Percentiles rank a stretch among this genome's conserved stretches.
Evolutionary conservation across 805 yeast species (phyloP).

Genomic region (Zygosaccharomyces gambellarensis): DNA sequence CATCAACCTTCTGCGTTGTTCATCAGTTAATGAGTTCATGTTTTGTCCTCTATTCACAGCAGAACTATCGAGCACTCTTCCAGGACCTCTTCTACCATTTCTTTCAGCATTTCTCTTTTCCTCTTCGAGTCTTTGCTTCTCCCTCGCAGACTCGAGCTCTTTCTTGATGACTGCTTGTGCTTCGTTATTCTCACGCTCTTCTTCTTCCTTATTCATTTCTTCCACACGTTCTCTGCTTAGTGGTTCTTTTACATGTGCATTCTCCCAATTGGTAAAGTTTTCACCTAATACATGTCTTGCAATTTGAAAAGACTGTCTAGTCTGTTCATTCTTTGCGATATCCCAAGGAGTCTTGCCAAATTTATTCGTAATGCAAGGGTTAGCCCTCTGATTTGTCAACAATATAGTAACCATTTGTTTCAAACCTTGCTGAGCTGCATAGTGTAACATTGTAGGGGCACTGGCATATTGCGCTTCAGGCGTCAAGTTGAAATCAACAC

Average conservation of each 20-base stretch:
- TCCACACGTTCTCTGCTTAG: slow-evolving; percentile 54
- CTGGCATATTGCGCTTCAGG: slow-evolving; percentile 53
- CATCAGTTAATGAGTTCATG: slow-evolving; percentile 60
- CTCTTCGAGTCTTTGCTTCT: slow-evolving; percentile 17
- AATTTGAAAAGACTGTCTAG: slow-evolving; percentile 57
- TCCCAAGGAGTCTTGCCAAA: slow-evolving; percentile 68
- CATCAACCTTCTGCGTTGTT: slow-evolving; percentile 72
- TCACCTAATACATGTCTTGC: slow-evolving; percentile 70
- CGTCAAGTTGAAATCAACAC: slow-evolving; percentile 47
- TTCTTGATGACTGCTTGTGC: slow-evolving; percentile 29
- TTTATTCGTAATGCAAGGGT: slow-evolving; percentile 54
- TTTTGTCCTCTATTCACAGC: slow-evolving; percentile 37
- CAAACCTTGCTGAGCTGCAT: slow-evolving; percentile 63
- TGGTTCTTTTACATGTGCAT: slow-evolving; percentile 59
- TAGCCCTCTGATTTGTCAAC: slow-evolving; percentile 59
- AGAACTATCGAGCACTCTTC: slow-evolving; percentile 33
- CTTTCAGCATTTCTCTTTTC: slow-evolving; percentile 9
- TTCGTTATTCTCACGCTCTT: slow-evolving; percentile 39
- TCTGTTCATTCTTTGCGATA: slow-evolving; percentile 44
- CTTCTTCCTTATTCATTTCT: slow-evolving; percentile 37
- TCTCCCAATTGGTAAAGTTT: slow-evolving; percentile 60
- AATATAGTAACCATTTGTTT: slow-evolving; percentile 61
- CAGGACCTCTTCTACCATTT: slow-evolving; percentile 34
- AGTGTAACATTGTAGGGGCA: slow-evolving; percentile 72
- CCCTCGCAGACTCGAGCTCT: slow-evolving; percentile 28